Base-by-base conservation (phyloP, 2,329 filamentous ascomycete genomes). In the Pseudohalonectria lignicola region DNA sequence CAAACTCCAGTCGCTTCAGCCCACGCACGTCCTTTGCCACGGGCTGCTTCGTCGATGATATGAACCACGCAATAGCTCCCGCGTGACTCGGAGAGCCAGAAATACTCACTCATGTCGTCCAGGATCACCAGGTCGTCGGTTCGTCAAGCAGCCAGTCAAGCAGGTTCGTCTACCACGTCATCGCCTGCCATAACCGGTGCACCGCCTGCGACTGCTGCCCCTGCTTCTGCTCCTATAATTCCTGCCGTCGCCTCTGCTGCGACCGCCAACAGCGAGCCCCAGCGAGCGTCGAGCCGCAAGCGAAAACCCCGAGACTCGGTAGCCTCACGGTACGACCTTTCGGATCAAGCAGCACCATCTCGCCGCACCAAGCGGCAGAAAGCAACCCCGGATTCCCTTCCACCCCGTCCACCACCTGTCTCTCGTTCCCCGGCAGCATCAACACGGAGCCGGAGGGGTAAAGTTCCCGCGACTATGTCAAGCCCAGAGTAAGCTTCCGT, bases 91-190 rank as follows among this genome's bases (percentile, higher is more conserved):
- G 18, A 29, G 26, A 15, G 25, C 15, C 35, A 37, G 35, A 19
- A 29, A 17, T 37, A 29, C 35, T 37, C 35, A 37, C 35, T 90
- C 79, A 95, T 94, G 87, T 86, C 85, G 77, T 70, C 79, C 76
- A 95, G 88, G 85, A 80, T 92, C 55, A 95, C 90, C 72, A 86
- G 90, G 71, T 92, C 88, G 55, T 82, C 88, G 63, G 83, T 88
- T 69, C 87, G 87, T 71, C 80, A 86, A 76, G 85, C 85, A 68
- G 82, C 85, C 58, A 76, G 62, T 56, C 68, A 67, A 56, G 64
- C 66, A 63, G 65, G 63, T 50, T 63, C 65, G 53, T 55, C 45
- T 53, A 52, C 36, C 35, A 29, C 35, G 17, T 20, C 26, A 13
- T 20, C 35, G 19, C 26, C 35, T 37, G 35, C 35, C 35, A 23